Evolutionary conservation across 305 asterid genomes (phyloP).

Genomic region (Fraxinus xanthoxyloides): DNA sequence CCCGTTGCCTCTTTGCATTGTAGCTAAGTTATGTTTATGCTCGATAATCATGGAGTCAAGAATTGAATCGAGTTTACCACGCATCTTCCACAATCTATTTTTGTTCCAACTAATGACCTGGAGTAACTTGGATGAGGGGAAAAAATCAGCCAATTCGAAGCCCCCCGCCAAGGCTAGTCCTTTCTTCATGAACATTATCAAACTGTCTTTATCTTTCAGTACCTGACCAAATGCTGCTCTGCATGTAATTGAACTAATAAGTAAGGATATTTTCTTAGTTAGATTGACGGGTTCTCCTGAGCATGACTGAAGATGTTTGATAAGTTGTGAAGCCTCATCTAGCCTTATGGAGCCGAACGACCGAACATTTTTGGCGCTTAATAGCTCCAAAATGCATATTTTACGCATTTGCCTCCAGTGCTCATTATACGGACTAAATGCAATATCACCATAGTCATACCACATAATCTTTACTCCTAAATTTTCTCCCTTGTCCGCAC

Average conservation of each 20-base stretch:
- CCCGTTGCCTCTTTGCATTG: background rate
- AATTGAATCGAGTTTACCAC: background rate
- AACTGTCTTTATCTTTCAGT: background rate
- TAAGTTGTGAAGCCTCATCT: slow-evolving; percentile 15
- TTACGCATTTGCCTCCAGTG: slow-evolving; percentile 33
- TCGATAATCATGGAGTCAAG: background rate
- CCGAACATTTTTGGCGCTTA: slow-evolving; percentile 13
- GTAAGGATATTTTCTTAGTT: background rate
- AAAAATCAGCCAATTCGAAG: slow-evolving; percentile 18
- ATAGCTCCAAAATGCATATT: slow-evolving; percentile 7
- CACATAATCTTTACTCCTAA: background rate
- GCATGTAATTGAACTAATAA: background rate
- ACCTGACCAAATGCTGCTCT: slow-evolving; percentile 23
- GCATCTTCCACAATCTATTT: background rate
- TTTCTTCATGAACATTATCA: slow-evolving; percentile 14
- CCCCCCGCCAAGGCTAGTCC: slow-evolving; percentile 9
- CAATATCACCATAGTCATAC: slow-evolving; percentile 16
- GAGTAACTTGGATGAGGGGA: background rate
- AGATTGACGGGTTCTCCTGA: slow-evolving; percentile 5
- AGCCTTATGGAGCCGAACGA: slow-evolving; percentile 2
- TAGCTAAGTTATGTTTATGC: background rate
- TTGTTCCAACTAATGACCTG: background rate
- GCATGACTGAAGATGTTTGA: background rate
- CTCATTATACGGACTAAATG: slow-evolving; percentile 21
- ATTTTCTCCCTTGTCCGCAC: slow-evolving; percentile 12